A percentile compares a stretch with the other conserved stretches of the same genome.
phyloP scores from a whole-genome alignment of 2,329 filamentous ascomycete genomes.

The Stachybotrys elegans region DNA sequence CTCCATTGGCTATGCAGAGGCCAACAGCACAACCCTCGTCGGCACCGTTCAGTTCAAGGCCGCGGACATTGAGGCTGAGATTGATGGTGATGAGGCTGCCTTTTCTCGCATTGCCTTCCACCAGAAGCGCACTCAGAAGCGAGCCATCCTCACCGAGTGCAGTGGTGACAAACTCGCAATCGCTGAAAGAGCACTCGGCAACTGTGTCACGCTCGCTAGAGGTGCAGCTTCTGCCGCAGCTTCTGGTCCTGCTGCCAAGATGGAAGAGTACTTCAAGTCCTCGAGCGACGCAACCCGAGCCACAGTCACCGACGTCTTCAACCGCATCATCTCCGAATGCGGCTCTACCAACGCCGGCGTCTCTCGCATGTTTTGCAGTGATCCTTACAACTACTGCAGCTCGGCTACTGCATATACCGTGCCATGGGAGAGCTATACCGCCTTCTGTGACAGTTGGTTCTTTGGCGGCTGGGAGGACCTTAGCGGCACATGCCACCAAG shows the following conservation, averaged over 20 bases:
- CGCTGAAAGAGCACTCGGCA: constrained; percentile 46
- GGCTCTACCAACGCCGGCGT: constrained; percentile 40
- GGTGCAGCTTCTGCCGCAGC: constrained; percentile 46
- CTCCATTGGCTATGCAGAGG: constrained; percentile 48
- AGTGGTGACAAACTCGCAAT: constrained; percentile 38
- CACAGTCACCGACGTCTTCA: constrained; percentile 46
- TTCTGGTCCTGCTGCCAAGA: constrained; percentile 41
- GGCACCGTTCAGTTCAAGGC: constrained; percentile 52
- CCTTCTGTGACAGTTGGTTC: constrained; percentile 56
- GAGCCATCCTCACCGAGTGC: constrained; percentile 47
- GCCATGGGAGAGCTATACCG: constrained; percentile 47
- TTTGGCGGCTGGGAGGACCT: constrained; percentile 49
- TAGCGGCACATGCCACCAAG: constrained; percentile 49
- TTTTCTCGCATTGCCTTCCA: constrained; percentile 42
- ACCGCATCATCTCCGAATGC: constrained; percentile 50
- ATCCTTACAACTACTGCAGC: constrained; percentile 45
- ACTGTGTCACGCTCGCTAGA: constrained; percentile 49
- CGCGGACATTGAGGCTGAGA: constrained; percentile 51
- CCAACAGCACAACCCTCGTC: constrained; percentile 45
- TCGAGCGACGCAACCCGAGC: constrained; percentile 36
- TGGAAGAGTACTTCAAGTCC: constrained; percentile 61
- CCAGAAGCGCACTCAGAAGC: constrained; percentile 35
- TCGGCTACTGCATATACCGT: constrained; percentile 59
- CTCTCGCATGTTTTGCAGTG: constrained; percentile 54
- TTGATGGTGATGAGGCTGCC: constrained; percentile 53